Conservation (phyloP, 2,329 filamentous ascomycete genomes). For the Exophiala calicioides region DNA sequence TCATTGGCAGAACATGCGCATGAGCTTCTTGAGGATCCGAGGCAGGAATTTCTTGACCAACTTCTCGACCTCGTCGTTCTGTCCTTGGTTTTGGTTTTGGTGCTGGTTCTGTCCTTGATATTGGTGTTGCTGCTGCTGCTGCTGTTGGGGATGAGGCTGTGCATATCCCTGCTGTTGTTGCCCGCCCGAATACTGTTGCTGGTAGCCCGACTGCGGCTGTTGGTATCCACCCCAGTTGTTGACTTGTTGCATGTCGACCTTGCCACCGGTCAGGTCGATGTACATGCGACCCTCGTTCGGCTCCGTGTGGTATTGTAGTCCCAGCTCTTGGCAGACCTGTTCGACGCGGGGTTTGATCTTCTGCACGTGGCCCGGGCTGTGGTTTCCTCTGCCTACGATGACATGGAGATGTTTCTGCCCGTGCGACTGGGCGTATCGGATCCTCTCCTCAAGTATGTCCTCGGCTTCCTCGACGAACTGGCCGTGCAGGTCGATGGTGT, state of each 20-base stretch:
- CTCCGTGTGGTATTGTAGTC: slow-evolving; percentile 80
- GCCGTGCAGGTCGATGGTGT: slow-evolving; percentile 92
- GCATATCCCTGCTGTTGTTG: slow-evolving; percentile 39
- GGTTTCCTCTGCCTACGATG: slow-evolving; percentile 94
- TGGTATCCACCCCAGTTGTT: slow-evolving; percentile 30
- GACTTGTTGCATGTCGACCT: slow-evolving; percentile 46
- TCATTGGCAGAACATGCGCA: slow-evolving; percentile 18
- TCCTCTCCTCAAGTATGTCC: slow-evolving; percentile 81
- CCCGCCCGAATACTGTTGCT: slow-evolving; percentile 42
- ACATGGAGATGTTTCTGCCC: slow-evolving; percentile 86
- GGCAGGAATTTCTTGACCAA: slow-evolving; percentile 62
- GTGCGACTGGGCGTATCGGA: slow-evolving; percentile 70
- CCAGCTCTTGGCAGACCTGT: slow-evolving; percentile 77
- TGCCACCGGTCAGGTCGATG: slow-evolving; percentile 77
- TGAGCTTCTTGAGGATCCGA: slow-evolving; percentile 62
- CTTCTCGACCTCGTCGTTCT: slow-evolving; percentile 61
- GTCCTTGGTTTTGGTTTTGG: slow-evolving; percentile 43
- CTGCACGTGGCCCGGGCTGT: slow-evolving; percentile 77
- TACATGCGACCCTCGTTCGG: slow-evolving; percentile 88
- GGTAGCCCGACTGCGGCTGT: slow-evolving; percentile 46
- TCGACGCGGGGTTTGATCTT: slow-evolving; percentile 97
- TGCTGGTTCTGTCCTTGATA: slow-evolving; percentile 45
- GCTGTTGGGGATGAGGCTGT: slow-evolving; percentile 40
- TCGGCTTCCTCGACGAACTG: slow-evolving; percentile 95
- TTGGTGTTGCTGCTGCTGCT: slow-evolving; percentile 44